phyloP scores from a whole-genome alignment of 2,329 filamentous ascomycete genomes.

The Sporothrix euskadiensis region DNA sequence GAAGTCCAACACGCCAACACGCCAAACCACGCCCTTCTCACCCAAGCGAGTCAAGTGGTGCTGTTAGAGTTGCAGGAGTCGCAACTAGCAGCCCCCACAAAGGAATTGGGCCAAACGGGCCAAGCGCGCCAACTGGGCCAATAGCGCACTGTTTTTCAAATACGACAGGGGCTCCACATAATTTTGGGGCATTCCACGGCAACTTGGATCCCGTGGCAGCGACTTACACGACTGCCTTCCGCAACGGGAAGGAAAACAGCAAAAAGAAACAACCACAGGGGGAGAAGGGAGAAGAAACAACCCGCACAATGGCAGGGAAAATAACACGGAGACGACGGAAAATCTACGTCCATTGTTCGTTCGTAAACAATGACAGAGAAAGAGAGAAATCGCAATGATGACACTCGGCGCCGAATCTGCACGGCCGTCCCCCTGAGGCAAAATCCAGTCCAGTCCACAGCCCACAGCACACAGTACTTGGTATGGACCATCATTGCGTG shows the following conservation, averaged over 20 bases:
- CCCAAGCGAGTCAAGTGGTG: neutral
- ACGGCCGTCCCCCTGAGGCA: neutral
- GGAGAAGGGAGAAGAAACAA: neutral
- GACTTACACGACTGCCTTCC: neutral
- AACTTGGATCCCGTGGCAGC: neutral
- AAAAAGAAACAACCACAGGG: too few relatives aligned
- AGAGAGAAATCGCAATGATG: neutral
- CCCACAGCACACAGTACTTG: neutral
- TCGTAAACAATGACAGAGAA: neutral
- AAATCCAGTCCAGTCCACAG: neutral
- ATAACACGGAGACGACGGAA: slow-evolving; percentile 1
- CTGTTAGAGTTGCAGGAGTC: neutral
- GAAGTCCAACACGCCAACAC: neutral
- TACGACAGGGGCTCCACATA: neutral
- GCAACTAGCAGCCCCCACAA: neutral
- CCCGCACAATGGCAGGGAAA: neutral
- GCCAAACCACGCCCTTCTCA: neutral
- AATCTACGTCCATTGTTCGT: neutral
- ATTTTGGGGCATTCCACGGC: neutral
- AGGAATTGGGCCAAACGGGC: too few relatives aligned
- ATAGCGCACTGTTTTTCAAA: neutral
- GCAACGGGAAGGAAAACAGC: neutral
- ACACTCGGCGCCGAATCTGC: slow-evolving; percentile 5
- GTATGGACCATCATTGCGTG: slow-evolving; percentile 5
- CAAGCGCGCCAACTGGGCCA: too few relatives aligned